phyloP scores from a whole-genome alignment of 225 moss, liverwort and hornwort genomes.

The Pleurozium schreberi region DNA sequence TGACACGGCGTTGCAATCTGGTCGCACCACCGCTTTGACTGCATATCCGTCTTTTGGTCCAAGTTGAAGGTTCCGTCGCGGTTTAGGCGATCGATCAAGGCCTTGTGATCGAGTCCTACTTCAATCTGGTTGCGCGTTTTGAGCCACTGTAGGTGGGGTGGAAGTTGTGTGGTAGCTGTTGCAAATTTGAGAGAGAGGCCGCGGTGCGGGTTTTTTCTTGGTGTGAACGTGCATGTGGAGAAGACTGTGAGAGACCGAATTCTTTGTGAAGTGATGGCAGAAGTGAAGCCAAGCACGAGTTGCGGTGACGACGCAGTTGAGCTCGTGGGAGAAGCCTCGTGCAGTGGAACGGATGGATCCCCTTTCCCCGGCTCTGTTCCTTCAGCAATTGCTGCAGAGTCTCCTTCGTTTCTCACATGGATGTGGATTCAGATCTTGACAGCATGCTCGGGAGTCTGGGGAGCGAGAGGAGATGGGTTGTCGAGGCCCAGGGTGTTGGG shows the following conservation, averaged over 20 bases:
- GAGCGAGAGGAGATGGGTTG: background rate
- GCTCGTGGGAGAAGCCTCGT: background rate
- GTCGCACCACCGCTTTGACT: background rate
- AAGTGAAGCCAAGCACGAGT: background rate
- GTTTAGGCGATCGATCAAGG: accelerated
- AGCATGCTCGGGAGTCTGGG: background rate
- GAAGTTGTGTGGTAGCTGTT: background rate
- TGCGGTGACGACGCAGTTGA: background rate
- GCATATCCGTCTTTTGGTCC: background rate
- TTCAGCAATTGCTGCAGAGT: background rate
- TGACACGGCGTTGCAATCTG: background rate
- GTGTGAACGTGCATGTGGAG: background rate
- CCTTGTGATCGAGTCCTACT: background rate
- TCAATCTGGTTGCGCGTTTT: background rate
- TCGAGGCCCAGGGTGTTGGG: background rate
- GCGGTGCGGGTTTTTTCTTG: too few relatives aligned
- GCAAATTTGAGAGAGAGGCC: background rate
- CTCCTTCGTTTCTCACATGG: background rate
- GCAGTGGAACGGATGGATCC: too few relatives aligned
- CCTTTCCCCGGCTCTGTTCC: background rate
- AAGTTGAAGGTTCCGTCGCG: background rate
- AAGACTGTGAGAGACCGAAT: background rate
- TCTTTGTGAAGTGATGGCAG: background rate
- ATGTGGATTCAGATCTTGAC: background rate
- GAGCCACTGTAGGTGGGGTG: background rate